Conservation (phyloP, 805 yeast genomes). For the Ogataea neopini region DNA sequence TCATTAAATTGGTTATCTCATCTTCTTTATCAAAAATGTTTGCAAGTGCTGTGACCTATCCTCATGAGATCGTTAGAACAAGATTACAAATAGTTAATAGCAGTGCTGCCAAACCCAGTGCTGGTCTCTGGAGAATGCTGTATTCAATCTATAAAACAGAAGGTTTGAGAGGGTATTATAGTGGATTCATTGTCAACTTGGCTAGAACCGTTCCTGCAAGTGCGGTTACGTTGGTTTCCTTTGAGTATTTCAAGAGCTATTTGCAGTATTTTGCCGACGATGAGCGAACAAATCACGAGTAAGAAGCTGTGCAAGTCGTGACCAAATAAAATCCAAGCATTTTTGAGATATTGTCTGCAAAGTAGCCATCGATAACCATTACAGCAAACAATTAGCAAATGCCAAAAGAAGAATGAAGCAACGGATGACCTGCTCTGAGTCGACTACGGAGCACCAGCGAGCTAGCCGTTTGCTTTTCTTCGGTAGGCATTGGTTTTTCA, state of each 20-base stretch:
- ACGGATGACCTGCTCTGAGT: too few relatives aligned
- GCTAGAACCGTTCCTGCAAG: conserved; percentile 92
- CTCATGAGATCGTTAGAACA: conserved; percentile 93
- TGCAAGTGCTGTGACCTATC: conserved; percentile 87
- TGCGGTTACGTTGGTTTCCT: conserved; percentile 92
- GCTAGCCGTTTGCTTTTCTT: too few relatives aligned
- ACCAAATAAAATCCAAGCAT: too few relatives aligned
- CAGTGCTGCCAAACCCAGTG: conserved; percentile 30
- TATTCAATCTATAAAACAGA: conserved; percentile 55
- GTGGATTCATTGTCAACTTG: conserved; percentile 84
- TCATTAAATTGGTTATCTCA: conserved; percentile 56
- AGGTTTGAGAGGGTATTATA: conserved; percentile 81
- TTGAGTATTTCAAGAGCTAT: conserved; percentile 72
- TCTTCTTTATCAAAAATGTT: conserved; percentile 82
- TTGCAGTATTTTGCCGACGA: conserved; percentile 31
- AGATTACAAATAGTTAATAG: conserved; percentile 67
- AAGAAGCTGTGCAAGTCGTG: too few relatives aligned
- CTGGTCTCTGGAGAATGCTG: conserved; percentile 34
- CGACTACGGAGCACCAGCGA: too few relatives aligned
- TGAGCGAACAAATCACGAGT: too few relatives aligned
- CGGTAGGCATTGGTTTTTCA: too few relatives aligned
- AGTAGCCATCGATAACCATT: too few relatives aligned
- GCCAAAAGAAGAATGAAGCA: too few relatives aligned
- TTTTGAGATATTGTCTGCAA: too few relatives aligned
- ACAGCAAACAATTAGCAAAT: too few relatives aligned